Conservation (phyloP, 2,329 filamentous ascomycete species). For the Fusarium caatingaense region DNA sequence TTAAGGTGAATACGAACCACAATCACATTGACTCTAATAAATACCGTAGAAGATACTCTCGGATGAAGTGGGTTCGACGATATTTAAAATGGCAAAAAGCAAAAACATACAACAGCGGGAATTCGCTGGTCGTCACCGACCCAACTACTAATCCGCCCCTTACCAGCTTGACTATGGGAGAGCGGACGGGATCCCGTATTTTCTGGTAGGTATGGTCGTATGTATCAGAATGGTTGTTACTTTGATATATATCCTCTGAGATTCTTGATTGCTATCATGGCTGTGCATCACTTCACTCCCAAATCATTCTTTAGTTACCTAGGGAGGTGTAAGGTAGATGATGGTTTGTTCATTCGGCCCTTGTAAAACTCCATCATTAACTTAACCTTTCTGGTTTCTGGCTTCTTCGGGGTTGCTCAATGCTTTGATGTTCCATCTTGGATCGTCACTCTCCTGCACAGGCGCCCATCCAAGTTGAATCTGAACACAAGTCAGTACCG, state of each 20-base stretch:
- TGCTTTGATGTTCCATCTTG: slow-evolving; percentile 38
- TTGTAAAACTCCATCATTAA: not conserved
- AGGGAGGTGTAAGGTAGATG: not conserved
- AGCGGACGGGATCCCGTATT: not conserved
- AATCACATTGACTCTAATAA: not conserved
- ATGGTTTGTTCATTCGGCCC: not conserved
- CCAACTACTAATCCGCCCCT: not conserved
- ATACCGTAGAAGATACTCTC: not conserved
- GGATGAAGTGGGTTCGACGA: not conserved
- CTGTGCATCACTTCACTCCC: not conserved
- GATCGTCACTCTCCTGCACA: slow-evolving; percentile 38
- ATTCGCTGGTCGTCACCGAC: not conserved
- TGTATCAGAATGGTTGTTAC: accelerated
- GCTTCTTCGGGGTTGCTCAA: slow-evolving; percentile 24
- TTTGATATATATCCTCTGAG: accelerated
- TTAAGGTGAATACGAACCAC: not conserved
- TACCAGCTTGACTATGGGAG: not conserved
- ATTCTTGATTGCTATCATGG: no score
- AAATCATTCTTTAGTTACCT: no score
- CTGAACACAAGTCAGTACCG: slow-evolving; percentile 8
- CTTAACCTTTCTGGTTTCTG: slow-evolving; percentile 4
- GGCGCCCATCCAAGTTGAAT: slow-evolving; percentile 43
- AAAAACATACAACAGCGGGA: not conserved
- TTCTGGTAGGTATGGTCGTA: not conserved
- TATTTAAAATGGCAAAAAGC: not conserved